These are phyloP conservation scores for Caryopteris hybrid DNA, from an alignment of 305 asterid species.

Conservation along the genomic window DNA sequence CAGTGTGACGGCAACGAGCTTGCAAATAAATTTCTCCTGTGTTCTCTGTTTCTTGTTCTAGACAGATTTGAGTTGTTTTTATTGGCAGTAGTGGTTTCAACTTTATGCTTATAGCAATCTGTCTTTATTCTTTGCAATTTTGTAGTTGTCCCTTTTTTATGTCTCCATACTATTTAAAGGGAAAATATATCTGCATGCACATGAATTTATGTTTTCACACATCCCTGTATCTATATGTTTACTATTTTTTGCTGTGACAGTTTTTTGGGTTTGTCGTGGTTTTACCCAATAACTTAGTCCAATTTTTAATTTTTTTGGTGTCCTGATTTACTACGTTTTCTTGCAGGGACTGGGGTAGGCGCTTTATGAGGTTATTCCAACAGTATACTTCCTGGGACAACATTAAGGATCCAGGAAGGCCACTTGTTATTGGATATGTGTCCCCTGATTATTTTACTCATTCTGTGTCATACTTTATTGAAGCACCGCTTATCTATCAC, in stretches of 20 bases:
- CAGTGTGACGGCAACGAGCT: too few species aligned
- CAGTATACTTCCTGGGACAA: slow-evolving; percentile 93
- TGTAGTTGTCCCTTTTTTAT: neutral
- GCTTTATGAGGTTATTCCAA: slow-evolving; percentile 83
- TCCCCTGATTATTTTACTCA: slow-evolving; percentile 99
- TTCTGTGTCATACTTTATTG: slow-evolving; percentile 94
- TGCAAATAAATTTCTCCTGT: too few species aligned
- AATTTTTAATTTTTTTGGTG: neutral
- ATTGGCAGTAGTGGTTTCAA: neutral
- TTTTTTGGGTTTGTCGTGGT: neutral
- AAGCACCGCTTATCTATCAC: slow-evolving; percentile 85
- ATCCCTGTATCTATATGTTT: neutral
- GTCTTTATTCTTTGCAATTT: neutral
- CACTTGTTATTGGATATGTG: slow-evolving; percentile 89
- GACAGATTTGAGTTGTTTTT: neutral
- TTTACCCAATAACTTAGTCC: neutral
- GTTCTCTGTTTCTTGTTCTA: too few species aligned
- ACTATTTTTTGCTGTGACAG: neutral
- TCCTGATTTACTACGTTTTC: slow-evolving; percentile 19
- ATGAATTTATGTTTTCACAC: neutral
- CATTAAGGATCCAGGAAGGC: slow-evolving; percentile 80
- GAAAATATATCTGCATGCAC: neutral
- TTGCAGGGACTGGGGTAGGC: slow-evolving; percentile 98
- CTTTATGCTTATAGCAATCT: neutral
- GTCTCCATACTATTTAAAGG: neutral